Percentiles rank a stretch among this genome's conserved stretches.
phyloP scores from a whole-genome alignment of 768 basidiomycete genomes.

The Rhodotorula paludigena region DNA sequence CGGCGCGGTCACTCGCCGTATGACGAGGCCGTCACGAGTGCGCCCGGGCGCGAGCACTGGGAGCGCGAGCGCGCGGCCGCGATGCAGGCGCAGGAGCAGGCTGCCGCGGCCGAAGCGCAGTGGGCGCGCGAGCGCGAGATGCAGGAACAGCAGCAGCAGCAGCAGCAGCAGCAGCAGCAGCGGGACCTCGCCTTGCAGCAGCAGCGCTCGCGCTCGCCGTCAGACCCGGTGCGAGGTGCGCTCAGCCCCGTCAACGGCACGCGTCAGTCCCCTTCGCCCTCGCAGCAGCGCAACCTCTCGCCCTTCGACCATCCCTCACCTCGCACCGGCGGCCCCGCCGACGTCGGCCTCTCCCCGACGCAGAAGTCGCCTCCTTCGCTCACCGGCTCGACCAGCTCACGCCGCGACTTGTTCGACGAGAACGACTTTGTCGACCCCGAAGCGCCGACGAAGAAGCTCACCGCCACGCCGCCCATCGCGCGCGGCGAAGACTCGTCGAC shows the following conservation, averaged over 20 bases:
- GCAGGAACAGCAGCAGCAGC: no score
- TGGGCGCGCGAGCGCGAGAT: conserved; percentile 13
- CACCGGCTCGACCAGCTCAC: not conserved
- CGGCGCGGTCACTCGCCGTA: not conserved
- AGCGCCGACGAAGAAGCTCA: conserved; percentile 50
- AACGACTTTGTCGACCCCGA: conserved; percentile 56
- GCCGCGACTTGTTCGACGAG: conserved; percentile 61
- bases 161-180: no score
- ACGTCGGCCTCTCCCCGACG: conserved; percentile 3
- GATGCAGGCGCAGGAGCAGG: conserved; percentile 25
- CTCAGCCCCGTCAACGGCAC: not conserved
- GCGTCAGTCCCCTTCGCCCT: no score
- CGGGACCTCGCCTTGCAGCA: not conserved
- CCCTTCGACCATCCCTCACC: not conserved
- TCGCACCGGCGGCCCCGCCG: not conserved
- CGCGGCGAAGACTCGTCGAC: conserved; percentile 19
- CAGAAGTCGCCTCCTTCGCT: not conserved
- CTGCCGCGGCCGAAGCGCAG: conserved; percentile 27
- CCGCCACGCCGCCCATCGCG: conserved; percentile 35
- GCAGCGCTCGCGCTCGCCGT: not conserved
- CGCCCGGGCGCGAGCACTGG: conserved; percentile 19
- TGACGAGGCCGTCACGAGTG: not conserved
- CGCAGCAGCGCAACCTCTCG: no score
- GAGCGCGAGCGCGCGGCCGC: conserved; percentile 37
- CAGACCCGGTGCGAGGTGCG: not conserved